Evolutionary conservation across 176 grass and related monocot species (phyloP), one percentile per base, ranked within the genome.

Genomic region (Oryza rufipogon): DNA sequence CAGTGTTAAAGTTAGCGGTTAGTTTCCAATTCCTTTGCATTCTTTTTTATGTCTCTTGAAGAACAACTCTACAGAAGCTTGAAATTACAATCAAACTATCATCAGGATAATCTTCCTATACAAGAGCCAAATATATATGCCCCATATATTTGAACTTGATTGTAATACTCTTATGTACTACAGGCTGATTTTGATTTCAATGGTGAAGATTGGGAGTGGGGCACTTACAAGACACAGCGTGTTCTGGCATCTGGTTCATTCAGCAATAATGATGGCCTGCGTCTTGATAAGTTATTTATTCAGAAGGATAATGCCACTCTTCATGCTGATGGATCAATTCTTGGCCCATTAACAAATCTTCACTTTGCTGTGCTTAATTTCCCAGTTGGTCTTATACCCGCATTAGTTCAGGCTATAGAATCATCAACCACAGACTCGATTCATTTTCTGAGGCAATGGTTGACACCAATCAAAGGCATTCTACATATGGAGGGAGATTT

Each of bases 161-260:
- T 61, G 19, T 74, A 68, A 67, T 73, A 19, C 11, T 58, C 22
- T 73, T 73, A 75, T 83, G 71, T 83, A 44, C 70, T 75, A 64
- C 88, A 98, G 96, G 96, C 91, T 36, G 92, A 98, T 83, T 95
- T 98, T 87, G 93, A 98, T 87, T 98, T 98, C 82, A 94, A 87
- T 66, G 96, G 96, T 77, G 96, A 98, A 78, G 96, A 95, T 87
- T 98, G 96, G 96, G 96, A 98, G 64, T 98, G 96, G 96, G 96
- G 93, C 64, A 93, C 83, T 80, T 98, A 93, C 76, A 92, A 94
- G 81, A 95, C 93, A 38, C 93, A 98, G 77, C 89, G 89, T 73
- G 93, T 98, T 77, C 85, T 90, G 22, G 89, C 91, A 72, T 90
- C 87, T 89, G 93, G 96, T 87, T 90, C 78, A 81, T 98, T 92